phyloP scores from a whole-genome alignment of 2,329 filamentous ascomycete species.

The Lasiodiplodia gonubiensis region DNA sequence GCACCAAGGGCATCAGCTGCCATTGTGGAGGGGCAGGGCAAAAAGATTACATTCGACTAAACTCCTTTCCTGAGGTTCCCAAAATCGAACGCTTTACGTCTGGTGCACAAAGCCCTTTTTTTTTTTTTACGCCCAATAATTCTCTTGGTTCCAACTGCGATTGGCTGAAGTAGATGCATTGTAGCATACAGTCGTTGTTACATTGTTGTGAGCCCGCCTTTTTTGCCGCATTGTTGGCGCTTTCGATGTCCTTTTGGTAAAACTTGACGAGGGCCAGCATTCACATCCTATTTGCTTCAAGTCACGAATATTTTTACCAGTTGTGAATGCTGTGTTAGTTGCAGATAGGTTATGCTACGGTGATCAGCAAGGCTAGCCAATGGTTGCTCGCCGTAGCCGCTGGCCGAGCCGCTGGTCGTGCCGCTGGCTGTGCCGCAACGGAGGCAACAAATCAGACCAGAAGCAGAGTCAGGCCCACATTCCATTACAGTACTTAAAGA shows the following conservation, averaged over 20 bases:
- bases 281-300: neutral
- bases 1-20: conserved; percentile 73
- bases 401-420: neutral
- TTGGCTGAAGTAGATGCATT: neutral
- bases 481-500: neutral
- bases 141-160: neutral
- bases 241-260: too few relatives aligned
- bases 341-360: neutral
- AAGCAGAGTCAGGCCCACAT: neutral
- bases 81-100: neutral
- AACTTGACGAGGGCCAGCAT: neutral
- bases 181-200: too few relatives aligned
- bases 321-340: neutral
- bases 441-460: neutral
- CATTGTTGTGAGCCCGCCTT: too few relatives aligned
- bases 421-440: neutral
- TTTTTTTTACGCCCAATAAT: neutral
- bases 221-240: too few relatives aligned
- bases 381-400: neutral
- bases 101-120: neutral
- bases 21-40: conserved; percentile 78
- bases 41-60: conserved; percentile 80
- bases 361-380: neutral
- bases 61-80: neutral
- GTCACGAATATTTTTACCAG: neutral